Evolutionary conservation across 2,329 filamentous ascomycete genomes (phyloP).

Genomic region (Colletotrichum musae): DNA sequence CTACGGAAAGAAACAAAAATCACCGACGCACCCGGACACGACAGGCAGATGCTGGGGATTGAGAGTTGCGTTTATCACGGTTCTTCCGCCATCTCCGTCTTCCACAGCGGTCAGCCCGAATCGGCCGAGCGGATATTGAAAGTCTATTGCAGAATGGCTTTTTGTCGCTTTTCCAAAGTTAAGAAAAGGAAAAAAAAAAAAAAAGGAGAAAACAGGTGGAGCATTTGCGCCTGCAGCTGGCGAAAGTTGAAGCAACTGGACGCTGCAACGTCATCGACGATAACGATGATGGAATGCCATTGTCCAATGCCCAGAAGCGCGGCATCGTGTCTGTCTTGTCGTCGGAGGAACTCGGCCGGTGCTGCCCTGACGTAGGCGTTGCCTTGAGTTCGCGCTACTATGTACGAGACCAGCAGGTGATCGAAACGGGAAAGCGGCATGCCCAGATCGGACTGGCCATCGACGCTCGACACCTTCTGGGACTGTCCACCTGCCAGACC

Average conservation of each 20-base stretch:
- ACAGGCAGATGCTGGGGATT: neutral
- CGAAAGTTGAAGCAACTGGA: no score
- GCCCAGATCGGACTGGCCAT: conserved; percentile 30
- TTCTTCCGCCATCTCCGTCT: neutral
- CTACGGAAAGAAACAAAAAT: neutral
- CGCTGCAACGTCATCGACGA: no score
- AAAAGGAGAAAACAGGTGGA: no score
- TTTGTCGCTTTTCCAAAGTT: no score
- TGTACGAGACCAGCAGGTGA: conserved; percentile 6
- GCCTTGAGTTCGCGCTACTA: conserved; percentile 6
- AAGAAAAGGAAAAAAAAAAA: no score
- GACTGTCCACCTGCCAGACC: conserved; percentile 26
- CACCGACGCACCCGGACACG: neutral
- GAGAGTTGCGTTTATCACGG: neutral
- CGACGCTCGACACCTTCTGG: conserved; percentile 9
- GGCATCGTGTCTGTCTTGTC: conserved; percentile 7
- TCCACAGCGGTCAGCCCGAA: neutral
- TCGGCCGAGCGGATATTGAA: neutral
- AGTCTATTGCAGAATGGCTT: neutral
- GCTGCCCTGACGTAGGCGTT: conserved; percentile 32
- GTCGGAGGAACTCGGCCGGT: conserved; percentile 11
- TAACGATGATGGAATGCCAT: conserved; percentile 6
- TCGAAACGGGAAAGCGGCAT: conserved; percentile 17
- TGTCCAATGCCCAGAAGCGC: conserved; percentile 14
- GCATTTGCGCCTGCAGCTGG: no score